These are phyloP conservation scores for Pichia thaimueangensis DNA, from an alignment of 805 yeast species.

Conservation along the genomic window DNA sequence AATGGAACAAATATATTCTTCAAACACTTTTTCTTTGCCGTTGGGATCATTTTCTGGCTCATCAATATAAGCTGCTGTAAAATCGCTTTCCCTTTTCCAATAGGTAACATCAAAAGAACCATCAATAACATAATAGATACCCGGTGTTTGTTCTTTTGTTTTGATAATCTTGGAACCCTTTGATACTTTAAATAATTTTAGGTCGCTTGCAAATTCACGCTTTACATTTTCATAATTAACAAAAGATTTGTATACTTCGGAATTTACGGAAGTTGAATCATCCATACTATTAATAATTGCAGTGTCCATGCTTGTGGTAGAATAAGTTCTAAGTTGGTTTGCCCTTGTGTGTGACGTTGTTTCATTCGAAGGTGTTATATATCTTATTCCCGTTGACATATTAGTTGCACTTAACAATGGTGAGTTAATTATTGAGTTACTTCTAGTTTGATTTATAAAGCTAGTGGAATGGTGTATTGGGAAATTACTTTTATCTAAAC, in stretches of 20 bases:
- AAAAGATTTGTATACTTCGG: conserved; percentile 20
- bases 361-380: conserved; percentile 6
- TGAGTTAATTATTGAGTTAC: conserved; percentile 9
- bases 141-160: conserved; percentile 62
- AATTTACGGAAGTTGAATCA: conserved; percentile 11
- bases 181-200: conserved; percentile 49
- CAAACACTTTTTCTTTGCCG: conserved; percentile 13
- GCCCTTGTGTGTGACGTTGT: not conserved
- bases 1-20: conserved; percentile 49
- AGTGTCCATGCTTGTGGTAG: conserved; percentile 17
- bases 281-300: conserved; percentile 7
- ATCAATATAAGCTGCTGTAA: conserved; percentile 10
- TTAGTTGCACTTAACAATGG: conserved; percentile 21
- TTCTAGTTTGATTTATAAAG: not conserved
- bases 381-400: conserved; percentile 13
- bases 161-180: conserved; percentile 53
- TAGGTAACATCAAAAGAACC: conserved; percentile 66
- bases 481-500: conserved; percentile 40
- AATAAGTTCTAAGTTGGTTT: conserved; percentile 19
- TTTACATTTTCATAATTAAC: conserved; percentile 45
- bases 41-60: conserved; percentile 3
- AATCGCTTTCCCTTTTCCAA: conserved; percentile 27
- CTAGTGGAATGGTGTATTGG: conserved; percentile 2
- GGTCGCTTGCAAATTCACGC: conserved; percentile 48
- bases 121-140: conserved; percentile 72